These are phyloP conservation scores for Larix kaempferi DNA, from an alignment of 75 land plant species.

Conservation along the genomic window DNA sequence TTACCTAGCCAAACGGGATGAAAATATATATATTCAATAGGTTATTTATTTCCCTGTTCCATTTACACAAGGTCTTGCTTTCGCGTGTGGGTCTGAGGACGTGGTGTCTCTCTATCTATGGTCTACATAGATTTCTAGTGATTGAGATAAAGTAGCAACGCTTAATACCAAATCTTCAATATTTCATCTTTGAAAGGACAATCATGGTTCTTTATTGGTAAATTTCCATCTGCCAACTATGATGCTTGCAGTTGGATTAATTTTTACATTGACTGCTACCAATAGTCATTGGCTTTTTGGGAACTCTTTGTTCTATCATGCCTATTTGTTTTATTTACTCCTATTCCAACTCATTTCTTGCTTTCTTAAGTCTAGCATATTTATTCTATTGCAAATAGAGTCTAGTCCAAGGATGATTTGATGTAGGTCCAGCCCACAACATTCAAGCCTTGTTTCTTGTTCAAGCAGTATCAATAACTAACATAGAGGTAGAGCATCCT, in stretches of 20 bases:
- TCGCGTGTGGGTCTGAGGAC: too few relatives aligned
- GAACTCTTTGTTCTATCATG: not conserved
- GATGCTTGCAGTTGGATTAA: not conserved
- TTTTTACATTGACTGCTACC: not conserved
- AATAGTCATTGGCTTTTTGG: not conserved
- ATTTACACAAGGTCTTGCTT: not conserved
- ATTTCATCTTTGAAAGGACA: too few relatives aligned
- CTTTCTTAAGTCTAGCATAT: not conserved
- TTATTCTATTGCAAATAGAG: conserved; percentile 35
- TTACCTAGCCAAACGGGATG: too few relatives aligned
- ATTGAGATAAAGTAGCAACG: too few relatives aligned
- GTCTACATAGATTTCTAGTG: too few relatives aligned
- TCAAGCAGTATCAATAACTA: conserved; percentile 18
- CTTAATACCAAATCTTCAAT: too few relatives aligned
- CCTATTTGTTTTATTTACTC: not conserved
- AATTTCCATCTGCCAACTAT: not conserved
- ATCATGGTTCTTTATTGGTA: not conserved
- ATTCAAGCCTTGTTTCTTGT: conserved; percentile 43
- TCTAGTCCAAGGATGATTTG: conserved; percentile 39
- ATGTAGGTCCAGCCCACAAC: conserved; percentile 48
- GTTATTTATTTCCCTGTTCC: not conserved
- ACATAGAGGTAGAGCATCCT: conserved; percentile 44
- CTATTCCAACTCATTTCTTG: not conserved
- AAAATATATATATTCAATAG: too few relatives aligned
- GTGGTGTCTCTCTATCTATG: too few relatives aligned